Conservation (phyloP, 1,284 basidiomycete genomes). For the Leccinum griseonigrum region DNA sequence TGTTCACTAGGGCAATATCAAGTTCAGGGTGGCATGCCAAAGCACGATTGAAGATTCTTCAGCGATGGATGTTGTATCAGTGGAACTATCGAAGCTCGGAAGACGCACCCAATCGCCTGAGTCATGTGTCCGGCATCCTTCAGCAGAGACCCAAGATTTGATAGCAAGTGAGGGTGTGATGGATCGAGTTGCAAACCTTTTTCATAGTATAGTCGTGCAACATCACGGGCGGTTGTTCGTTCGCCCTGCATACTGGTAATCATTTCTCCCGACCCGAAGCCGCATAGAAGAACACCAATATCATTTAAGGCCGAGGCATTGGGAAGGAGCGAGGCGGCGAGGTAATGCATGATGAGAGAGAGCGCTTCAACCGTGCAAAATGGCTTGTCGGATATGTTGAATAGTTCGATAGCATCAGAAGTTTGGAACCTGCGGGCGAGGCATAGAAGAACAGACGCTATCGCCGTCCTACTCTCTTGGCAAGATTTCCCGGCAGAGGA, state of each 20-base stretch:
- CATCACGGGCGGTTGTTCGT: slow-evolving; percentile 29
- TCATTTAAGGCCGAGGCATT: slow-evolving; percentile 61
- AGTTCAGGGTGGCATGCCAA: slow-evolving; percentile 54
- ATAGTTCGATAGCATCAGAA: slow-evolving; percentile 20
- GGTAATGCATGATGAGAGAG: slow-evolving; percentile 54
- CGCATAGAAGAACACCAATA: slow-evolving; percentile 56
- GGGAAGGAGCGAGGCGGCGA: slow-evolving; percentile 52
- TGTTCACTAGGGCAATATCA: slow-evolving; percentile 60
- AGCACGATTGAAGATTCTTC: slow-evolving; percentile 36
- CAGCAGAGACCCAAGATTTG: slow-evolving; percentile 58
- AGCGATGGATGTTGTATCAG: slow-evolving; percentile 9
- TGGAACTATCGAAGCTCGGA: neutral
- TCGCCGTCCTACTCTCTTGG: slow-evolving; percentile 39
- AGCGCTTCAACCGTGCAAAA: slow-evolving; percentile 47
- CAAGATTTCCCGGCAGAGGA: slow-evolving; percentile 18
- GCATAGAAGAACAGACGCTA: slow-evolving; percentile 52
- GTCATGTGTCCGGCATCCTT: slow-evolving; percentile 56
- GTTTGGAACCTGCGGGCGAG: slow-evolving; percentile 54
- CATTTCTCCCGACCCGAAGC: slow-evolving; percentile 35
- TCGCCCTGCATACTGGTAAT: slow-evolving; percentile 19
- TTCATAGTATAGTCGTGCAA: slow-evolving; percentile 57
- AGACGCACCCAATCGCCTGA: slow-evolving; percentile 48
- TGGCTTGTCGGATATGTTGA: slow-evolving; percentile 32
- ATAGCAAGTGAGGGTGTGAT: slow-evolving; percentile 57
- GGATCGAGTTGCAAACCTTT: slow-evolving; percentile 53